Conservation (phyloP, 805 yeast species). For the Yamadazyma paraphyllophila region DNA sequence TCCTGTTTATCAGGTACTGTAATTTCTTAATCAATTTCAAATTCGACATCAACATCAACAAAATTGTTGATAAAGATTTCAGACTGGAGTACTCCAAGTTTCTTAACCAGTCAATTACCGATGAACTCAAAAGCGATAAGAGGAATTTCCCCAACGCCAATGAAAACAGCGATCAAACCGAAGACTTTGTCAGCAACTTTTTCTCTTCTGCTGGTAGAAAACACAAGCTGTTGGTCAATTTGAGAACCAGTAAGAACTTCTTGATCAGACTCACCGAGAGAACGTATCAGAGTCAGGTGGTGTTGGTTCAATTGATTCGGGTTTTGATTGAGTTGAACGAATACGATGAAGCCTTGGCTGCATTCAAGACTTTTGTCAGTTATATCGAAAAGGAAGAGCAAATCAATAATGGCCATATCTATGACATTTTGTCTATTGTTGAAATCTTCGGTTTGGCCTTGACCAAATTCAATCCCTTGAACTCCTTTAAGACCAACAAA, state of each 20-base stretch:
- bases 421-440: constrained; percentile 32
- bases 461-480: constrained; percentile 35
- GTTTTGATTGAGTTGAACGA: constrained; percentile 33
- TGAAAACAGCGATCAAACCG: constrained; percentile 16
- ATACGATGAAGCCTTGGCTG: constrained; percentile 44
- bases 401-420: constrained; percentile 27
- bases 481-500: constrained; percentile 20
- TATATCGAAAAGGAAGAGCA: constrained; percentile 34
- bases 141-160: constrained; percentile 32
- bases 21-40: constrained; percentile 23
- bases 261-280: constrained; percentile 29
- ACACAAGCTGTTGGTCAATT: constrained; percentile 13
- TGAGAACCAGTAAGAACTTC: constrained; percentile 29
- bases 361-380: constrained; percentile 34
- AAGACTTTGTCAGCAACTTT: constrained; percentile 29
- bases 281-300: constrained; percentile 37
- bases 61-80: constrained; percentile 16
- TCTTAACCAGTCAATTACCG: constrained; percentile 19
- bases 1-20: constrained; percentile 24
- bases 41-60: constrained; percentile 12
- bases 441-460: constrained; percentile 34
- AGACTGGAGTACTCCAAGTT: constrained; percentile 25
- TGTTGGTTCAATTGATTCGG: constrained; percentile 31
- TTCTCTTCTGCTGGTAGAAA: constrained; percentile 26
- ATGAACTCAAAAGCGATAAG: constrained; percentile 14